Evolutionary conservation across 169 alveolate genomes (phyloP).

Genomic region (Eimeria falciformis): DNA sequence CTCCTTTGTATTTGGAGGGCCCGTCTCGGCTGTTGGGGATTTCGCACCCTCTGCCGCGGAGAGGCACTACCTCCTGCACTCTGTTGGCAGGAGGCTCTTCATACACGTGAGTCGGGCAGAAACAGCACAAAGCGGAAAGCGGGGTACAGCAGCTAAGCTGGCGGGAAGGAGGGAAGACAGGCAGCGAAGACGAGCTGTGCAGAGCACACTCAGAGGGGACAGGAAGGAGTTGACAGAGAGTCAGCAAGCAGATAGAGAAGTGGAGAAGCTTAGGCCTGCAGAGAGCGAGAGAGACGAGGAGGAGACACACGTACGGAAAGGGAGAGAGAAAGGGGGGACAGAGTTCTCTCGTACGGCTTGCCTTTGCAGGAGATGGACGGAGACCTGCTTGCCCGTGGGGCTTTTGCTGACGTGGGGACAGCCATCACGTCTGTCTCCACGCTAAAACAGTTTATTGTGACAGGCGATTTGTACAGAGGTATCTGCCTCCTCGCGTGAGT

Average conservation of each 20-base stretch:
- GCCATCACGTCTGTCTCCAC: conserved; percentile 33
- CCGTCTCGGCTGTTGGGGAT: conserved; percentile 46
- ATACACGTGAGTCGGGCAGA: conserved; percentile 33
- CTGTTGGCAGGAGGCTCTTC: conserved; percentile 66
- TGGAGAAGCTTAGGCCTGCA: not conserved
- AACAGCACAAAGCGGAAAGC: not conserved
- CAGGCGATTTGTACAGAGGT: conserved; percentile 56
- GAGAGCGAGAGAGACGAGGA: not conserved
- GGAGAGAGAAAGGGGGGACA: not conserved
- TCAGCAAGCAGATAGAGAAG: not conserved
- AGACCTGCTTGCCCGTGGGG: conserved; percentile 64
- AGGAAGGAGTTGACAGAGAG: not conserved
- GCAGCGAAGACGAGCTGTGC: not conserved
- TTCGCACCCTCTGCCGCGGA: conserved; percentile 62
- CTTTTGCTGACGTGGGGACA: conserved; percentile 37
- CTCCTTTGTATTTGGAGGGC: conserved; percentile 39
- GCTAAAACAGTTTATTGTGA: not conserved
- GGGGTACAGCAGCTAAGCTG: not conserved
- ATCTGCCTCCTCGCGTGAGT: conserved; percentile 49
- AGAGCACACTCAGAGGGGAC: not conserved
- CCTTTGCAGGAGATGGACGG: conserved; percentile 70
- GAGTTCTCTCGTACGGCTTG: not conserved
- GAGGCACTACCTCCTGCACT: conserved; percentile 56
- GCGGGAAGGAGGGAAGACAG: not conserved
- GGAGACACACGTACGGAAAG: not conserved